Evolutionary conservation across 371 early-diverging fungal species (phyloP).

Genomic region (Haplosporangium sp.): DNA sequence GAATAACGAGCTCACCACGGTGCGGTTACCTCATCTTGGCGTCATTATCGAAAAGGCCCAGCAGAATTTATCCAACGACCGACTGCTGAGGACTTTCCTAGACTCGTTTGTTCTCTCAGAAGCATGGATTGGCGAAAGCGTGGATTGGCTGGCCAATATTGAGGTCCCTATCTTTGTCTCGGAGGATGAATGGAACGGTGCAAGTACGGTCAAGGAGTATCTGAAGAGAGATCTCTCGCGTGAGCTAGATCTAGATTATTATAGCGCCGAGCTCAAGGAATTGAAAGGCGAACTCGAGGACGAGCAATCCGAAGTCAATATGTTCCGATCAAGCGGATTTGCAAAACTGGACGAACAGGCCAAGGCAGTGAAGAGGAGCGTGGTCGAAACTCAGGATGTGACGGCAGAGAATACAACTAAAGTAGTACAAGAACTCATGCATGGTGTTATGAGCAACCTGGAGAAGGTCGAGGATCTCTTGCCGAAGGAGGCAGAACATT

Average conservation of each 20-base stretch:
- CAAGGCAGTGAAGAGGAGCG: constrained; percentile 24
- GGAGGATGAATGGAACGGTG: constrained; percentile 40
- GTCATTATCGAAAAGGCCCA: constrained; percentile 43
- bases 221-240: constrained; percentile 20
- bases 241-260: constrained; percentile 36
- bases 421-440: constrained; percentile 38
- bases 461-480: constrained; percentile 45
- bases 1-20: constrained; percentile 46
- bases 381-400: constrained; percentile 33
- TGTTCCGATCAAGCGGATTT: constrained; percentile 42
- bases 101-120: constrained; percentile 39
- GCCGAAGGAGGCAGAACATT: constrained; percentile 45
- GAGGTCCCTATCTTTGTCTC: constrained; percentile 40
- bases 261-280: constrained; percentile 23
- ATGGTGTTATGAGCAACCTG: constrained; percentile 33
- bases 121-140: constrained; percentile 54
- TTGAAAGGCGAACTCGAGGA: constrained; percentile 37
- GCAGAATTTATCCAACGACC: constrained; percentile 46
- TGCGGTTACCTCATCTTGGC: constrained; percentile 32
- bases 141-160: constrained; percentile 51
- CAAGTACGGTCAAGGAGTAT: constrained; percentile 36
- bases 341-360: constrained; percentile 50
- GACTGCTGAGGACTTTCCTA: constrained; percentile 38
- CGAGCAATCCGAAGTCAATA: constrained; percentile 40
- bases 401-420: constrained; percentile 34